A percentile compares a stretch with the other conserved stretches of the same genome.
These are phyloP conservation scores for Sclerotinia minor DNA, from an alignment of 2,329 filamentous ascomycete species.

Conservation along the genomic window DNA sequence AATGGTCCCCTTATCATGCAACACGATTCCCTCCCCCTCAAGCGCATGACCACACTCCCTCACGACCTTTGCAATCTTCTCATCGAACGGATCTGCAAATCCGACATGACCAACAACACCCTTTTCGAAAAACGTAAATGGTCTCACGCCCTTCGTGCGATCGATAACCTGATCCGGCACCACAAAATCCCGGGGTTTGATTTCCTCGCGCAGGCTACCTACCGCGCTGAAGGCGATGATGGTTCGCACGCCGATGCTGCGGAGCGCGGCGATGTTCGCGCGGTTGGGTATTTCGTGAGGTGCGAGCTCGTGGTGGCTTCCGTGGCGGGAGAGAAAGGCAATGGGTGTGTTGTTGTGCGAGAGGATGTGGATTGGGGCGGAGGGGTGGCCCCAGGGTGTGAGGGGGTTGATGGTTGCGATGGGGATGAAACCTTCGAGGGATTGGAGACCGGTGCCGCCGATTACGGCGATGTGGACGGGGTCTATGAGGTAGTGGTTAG, in stretches of 20 bases:
- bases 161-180: conserved; percentile 96
- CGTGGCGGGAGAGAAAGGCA: conserved; percentile 93
- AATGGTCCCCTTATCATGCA: conserved; percentile 82
- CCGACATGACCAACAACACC: conserved; percentile 92
- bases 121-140: conserved; percentile 93
- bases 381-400: conserved; percentile 87
- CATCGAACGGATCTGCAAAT: conserved; percentile 94
- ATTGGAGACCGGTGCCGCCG: conserved; percentile 87
- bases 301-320: conserved; percentile 81
- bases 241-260: conserved; percentile 82
- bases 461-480: conserved; percentile 84
- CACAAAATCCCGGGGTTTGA: conserved; percentile 95
- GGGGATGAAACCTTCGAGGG: conserved; percentile 82
- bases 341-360: conserved; percentile 80
- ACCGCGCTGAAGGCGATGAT: conserved; percentile 96
- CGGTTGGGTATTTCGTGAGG: conserved; percentile 93
- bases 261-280: conserved; percentile 97
- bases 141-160: conserved; percentile 85
- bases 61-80: conserved; percentile 72
- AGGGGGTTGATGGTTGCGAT: conserved; percentile 73
- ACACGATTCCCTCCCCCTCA: conserved; percentile 77
- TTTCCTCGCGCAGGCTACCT: conserved; percentile 85
- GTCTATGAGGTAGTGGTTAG: conserved; percentile 46
- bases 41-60: conserved; percentile 72
- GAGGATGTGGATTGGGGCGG: conserved; percentile 77